Evolutionary conservation across 1,139 yeast genomes (phyloP).

Genomic region (Suhomyces bolitotheri): DNA sequence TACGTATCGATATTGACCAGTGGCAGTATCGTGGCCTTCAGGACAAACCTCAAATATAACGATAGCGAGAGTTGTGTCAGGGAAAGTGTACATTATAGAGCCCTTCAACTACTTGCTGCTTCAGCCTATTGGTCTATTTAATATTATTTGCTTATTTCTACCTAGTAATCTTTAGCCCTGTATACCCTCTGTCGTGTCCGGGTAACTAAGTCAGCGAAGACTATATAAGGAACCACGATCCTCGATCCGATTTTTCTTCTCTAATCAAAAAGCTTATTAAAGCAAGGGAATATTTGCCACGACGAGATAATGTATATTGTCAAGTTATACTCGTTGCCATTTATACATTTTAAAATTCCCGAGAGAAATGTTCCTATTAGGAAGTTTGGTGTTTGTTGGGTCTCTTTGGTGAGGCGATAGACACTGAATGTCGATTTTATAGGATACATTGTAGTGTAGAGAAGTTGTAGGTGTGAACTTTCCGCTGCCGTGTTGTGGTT

Average conservation of each 20-base stretch:
- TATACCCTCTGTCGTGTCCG: slow-evolving; percentile 9
- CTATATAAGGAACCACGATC: slow-evolving; percentile 11
- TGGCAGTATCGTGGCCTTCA: slow-evolving; percentile 6
- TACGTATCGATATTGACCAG: slow-evolving; percentile 67
- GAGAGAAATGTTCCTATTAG: slow-evolving; percentile 54
- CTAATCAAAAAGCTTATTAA: slow-evolving; percentile 56
- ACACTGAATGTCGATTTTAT: slow-evolving; percentile 59
- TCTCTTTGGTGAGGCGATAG: slow-evolving; percentile 54
- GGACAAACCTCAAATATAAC: too few relatives aligned
- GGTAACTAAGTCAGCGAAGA: slow-evolving; percentile 9
- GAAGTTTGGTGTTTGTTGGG: slow-evolving; percentile 59
- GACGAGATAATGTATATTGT: slow-evolving; percentile 61
- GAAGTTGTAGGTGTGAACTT: neutral
- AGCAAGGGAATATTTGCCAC: slow-evolving; percentile 68
- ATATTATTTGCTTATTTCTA: too few relatives aligned
- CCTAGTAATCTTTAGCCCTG: too few relatives aligned
- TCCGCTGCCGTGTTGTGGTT: too few relatives aligned
- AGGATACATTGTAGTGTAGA: slow-evolving; percentile 46
- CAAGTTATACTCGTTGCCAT: slow-evolving; percentile 72
- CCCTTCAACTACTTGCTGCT: too few relatives aligned
- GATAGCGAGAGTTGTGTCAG: too few relatives aligned
- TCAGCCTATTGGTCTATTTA: too few relatives aligned
- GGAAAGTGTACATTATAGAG: too few relatives aligned
- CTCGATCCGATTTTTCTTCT: slow-evolving; percentile 27
- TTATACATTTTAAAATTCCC: slow-evolving; percentile 47